Percentiles rank a stretch among this genome's conserved stretches.
Conservation (phyloP, 2,329 filamentous ascomycete genomes). For the Tolypocladium inflatum region DNA sequence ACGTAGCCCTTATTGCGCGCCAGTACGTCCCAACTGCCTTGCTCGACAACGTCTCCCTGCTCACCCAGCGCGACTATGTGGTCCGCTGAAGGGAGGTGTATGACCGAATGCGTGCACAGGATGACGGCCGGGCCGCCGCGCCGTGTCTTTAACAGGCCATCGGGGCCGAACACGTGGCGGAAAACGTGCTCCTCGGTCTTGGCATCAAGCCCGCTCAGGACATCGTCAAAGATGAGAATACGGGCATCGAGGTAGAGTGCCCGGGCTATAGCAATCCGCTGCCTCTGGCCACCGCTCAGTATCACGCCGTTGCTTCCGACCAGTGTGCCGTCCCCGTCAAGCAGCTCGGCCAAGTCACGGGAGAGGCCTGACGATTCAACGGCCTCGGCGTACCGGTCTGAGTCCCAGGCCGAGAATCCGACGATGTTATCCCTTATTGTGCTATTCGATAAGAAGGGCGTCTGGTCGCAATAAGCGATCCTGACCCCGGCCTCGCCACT, state of each 20-base stretch:
- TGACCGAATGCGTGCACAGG: constrained; percentile 15
- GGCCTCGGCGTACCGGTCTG: constrained; percentile 22
- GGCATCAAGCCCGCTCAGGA: no score
- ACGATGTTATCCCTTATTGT: constrained; percentile 28
- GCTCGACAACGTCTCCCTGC: constrained; percentile 32
- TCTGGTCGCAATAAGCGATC: constrained; percentile 23
- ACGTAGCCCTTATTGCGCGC: no score
- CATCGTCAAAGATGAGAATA: no score
- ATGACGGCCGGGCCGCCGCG: constrained; percentile 7
- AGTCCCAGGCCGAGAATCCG: constrained; percentile 20
- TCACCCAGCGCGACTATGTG: constrained; percentile 35
- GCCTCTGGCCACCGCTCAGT: constrained; percentile 31
- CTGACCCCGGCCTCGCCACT: background rate
- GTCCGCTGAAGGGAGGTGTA: constrained; percentile 24
- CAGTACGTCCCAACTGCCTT: constrained; percentile 17
- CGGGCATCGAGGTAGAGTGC: no score
- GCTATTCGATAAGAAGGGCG: constrained; percentile 21
- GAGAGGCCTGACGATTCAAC: constrained; percentile 22
- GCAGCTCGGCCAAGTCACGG: constrained; percentile 19
- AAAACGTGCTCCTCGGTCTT: no score
- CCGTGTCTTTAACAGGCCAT: no score
- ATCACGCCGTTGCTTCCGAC: constrained; percentile 32
- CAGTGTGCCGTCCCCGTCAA: constrained; percentile 24
- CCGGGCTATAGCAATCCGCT: constrained; percentile 9
- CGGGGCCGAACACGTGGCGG: no score